Percentiles rank a stretch among this genome's conserved stretches.
Evolutionary conservation across 139 green algal species (phyloP).

Genomic region (Chlamydomonas incerta): DNA sequence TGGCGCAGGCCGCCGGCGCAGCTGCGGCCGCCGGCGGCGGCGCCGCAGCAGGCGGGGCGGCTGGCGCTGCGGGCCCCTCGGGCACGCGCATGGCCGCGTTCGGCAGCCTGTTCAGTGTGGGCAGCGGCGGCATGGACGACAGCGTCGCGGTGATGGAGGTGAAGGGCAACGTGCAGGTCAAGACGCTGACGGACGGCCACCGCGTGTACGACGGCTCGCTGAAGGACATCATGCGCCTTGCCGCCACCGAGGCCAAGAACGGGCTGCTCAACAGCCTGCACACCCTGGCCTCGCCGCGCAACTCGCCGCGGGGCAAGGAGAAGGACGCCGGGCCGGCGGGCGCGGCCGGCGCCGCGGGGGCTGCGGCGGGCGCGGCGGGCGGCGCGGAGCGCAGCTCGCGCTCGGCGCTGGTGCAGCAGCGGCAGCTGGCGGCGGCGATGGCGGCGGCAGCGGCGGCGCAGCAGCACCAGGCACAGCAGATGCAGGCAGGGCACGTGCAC

Average conservation of each 20-base stretch:
- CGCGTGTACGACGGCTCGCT: slow-evolving; percentile 36
- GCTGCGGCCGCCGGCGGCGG: no score
- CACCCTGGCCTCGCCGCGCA: slow-evolving; percentile 4
- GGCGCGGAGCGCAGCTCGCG: background rate
- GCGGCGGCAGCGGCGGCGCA: background rate
- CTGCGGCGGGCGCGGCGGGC: no score
- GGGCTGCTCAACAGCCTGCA: background rate
- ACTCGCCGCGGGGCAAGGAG: background rate
- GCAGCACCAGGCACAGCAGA: background rate
- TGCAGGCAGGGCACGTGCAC: no score
- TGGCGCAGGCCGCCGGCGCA: no score
- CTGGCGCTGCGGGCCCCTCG: background rate
- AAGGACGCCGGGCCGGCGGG: background rate
- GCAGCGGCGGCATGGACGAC: background rate
- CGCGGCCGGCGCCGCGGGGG: no score
- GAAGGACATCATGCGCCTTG: slow-evolving; percentile 17
- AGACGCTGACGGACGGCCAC: slow-evolving; percentile 28
- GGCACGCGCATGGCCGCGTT: background rate
- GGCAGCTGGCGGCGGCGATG: background rate
- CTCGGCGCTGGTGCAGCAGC: background rate
- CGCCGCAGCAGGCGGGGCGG: slow-evolving; percentile 3
- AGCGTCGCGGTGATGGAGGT: background rate
- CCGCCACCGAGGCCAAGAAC: slow-evolving; percentile 28
- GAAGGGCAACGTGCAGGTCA: slow-evolving; percentile 6
- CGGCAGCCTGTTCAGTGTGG: background rate